Evolutionary conservation across 164 flowering plant genomes (phyloP).

Genomic region (Saururus chinensis): DNA sequence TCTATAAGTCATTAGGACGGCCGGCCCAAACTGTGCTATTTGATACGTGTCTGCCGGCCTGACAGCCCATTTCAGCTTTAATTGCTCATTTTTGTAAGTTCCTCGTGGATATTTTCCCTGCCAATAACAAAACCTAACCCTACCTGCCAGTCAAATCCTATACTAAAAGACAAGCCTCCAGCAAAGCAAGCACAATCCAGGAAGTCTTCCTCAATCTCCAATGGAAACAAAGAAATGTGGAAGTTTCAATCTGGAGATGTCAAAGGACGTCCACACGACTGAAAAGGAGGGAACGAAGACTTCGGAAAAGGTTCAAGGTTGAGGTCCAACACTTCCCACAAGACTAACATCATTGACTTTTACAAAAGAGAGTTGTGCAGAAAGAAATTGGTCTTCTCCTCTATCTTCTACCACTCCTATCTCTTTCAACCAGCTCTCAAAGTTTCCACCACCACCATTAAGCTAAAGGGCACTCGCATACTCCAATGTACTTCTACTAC

Average conservation of each 20-base stretch:
- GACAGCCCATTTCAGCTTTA: no score
- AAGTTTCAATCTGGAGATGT: not conserved
- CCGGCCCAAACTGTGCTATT: no score
- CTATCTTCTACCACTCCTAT: not conserved
- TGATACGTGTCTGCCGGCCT: no score
- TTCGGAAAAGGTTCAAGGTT: not conserved
- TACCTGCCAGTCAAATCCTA: no score
- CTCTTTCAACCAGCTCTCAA: not conserved
- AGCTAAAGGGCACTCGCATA: not conserved
- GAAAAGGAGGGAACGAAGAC: not conserved
- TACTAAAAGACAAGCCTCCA: no score
- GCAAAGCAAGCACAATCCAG: no score
- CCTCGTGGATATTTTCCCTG: no score
- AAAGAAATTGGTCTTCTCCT: not conserved
- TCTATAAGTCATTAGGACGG: no score
- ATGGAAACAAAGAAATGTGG: not conserved
- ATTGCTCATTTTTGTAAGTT: no score
- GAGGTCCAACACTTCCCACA: not conserved
- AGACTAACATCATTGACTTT: constrained; percentile 1
- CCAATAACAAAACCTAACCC: no score
- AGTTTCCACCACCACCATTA: not conserved
- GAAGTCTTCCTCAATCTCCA: not conserved
- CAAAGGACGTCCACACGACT: not conserved
- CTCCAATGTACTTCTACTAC: not conserved
- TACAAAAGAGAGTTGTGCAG: not conserved